Evolutionary conservation across 441 rosid genomes (phyloP), one percentile per base, ranked within the genome.

Genomic region (Euphorbia schlechtendalii): DNA sequence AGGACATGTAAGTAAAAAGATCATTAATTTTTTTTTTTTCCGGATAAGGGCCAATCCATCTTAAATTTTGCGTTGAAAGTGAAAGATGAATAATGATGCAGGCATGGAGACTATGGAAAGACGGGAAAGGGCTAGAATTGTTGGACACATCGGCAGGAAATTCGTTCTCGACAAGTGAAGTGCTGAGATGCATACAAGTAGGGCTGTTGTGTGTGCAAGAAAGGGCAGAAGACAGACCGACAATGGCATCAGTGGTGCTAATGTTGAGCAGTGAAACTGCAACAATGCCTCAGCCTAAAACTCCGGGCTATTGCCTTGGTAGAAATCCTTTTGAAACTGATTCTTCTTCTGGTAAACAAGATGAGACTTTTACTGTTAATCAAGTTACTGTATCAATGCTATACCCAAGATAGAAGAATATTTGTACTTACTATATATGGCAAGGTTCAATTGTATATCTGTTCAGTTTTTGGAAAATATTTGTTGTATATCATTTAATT

Each of bases 371-470:
- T 74, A 73, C 88, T n/a, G 85, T 92, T 54, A 92, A 90, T 80
- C 87, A 90, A 70, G 85, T 90, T 13, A 88, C 92, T 8, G 83
- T 90, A 8, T 86, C 96, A 36, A 77, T 74, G 77, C 68, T 88
- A 58, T 86, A 84, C 60, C 85, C 86, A 20, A 83, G 92, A 65
- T 89, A 67, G 77, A 56, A 65, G 57, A 15, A 0, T 1, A 45
- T 22, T 15, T 53, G 1, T 13, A 45, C n/a, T n/a, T n/a, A n/a
- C n/a, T n/a, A n/a, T n/a, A n/a, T 11, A 11, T 15, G 8, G 6
- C 11, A 9, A 43, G 14, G 4, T 36, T 52, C 5, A 7, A 58
- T 20, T 64, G 60, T 64, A 64, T 14, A 64, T 64, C 49, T 15
- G 38, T 53, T 18, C 45, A 3, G 10, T 3, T 41, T 41, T 41